Evolutionary conservation across 768 basidiomycete species (phyloP).

Genomic region (Calocybe cyanea): DNA sequence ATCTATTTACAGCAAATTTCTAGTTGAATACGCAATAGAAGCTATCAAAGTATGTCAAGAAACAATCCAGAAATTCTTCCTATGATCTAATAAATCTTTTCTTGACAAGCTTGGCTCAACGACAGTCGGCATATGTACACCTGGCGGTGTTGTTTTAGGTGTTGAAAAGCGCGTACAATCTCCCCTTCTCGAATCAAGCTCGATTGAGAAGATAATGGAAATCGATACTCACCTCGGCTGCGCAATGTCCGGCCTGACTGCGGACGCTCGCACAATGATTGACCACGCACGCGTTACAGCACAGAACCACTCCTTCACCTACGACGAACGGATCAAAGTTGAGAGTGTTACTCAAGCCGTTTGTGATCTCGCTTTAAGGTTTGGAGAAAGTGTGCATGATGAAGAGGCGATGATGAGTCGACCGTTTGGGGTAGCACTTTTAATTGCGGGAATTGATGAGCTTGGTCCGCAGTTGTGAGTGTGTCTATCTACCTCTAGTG

Average conservation of each 20-base stretch:
- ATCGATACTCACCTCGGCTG: slow-evolving; percentile 96
- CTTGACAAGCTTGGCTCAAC: slow-evolving; percentile 86
- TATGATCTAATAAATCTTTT: slow-evolving; percentile 5
- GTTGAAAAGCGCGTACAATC: slow-evolving; percentile 99
- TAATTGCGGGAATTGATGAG: slow-evolving; percentile 98
- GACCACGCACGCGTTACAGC: slow-evolving; percentile 98
- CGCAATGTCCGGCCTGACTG: slow-evolving; percentile 96
- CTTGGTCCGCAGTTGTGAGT: slow-evolving; percentile 91
- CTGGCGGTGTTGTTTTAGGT: slow-evolving; percentile 86
- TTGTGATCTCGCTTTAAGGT: slow-evolving; percentile 93
- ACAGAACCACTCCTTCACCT: slow-evolving; percentile 94
- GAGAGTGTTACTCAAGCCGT: slow-evolving; percentile 98
- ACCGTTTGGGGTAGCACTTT: slow-evolving; percentile 95
- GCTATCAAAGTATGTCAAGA: slow-evolving; percentile 81
- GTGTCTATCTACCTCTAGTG: not conserved
- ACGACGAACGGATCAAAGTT: slow-evolving; percentile 95
- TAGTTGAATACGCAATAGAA: slow-evolving; percentile 98
- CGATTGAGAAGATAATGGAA: slow-evolving; percentile 99
- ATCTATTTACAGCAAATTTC: slow-evolving; percentile 15
- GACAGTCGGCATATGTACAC: slow-evolving; percentile 91
- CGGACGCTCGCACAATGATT: slow-evolving; percentile 98
- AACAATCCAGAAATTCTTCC: not conserved
- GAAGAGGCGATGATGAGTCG: slow-evolving; percentile 99
- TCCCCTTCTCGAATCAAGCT: slow-evolving; percentile 88
- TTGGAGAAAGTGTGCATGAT: slow-evolving; percentile 98